A percentile compares a stretch with the other conserved stretches of the same genome.
Conservation (phyloP, 371 early-diverging fungal genomes). For the Batrachochytrium dendrobatidis region DNA sequence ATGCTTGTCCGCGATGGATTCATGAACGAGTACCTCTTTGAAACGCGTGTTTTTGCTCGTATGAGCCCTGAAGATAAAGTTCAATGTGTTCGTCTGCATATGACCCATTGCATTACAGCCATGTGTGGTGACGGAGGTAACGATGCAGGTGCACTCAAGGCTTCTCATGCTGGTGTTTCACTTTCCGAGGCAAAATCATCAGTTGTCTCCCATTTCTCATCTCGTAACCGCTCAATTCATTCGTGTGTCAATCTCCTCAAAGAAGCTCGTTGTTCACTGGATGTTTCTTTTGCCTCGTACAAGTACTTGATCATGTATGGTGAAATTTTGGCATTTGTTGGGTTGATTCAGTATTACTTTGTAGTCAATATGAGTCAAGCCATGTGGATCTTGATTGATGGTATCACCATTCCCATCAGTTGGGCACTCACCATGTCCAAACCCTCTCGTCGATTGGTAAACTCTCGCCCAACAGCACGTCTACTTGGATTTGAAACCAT, state of each 20-base stretch:
- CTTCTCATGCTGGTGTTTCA: conserved; percentile 85
- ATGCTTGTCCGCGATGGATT: conserved; percentile 15
- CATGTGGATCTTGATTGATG: conserved; percentile 71
- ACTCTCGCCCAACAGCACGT: conserved; percentile 62
- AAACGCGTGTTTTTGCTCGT: conserved; percentile 34
- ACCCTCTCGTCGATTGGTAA: conserved; percentile 48
- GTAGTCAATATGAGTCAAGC: conserved; percentile 54
- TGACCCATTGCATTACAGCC: conserved; percentile 64
- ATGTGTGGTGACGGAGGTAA: conserved; percentile 97
- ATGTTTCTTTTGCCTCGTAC: conserved; percentile 66
- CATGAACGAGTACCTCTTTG: conserved; percentile 8
- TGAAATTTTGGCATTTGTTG: conserved; percentile 62
- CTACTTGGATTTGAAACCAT: conserved; percentile 59
- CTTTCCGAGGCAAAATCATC: conserved; percentile 76
- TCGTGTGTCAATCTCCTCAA: conserved; percentile 63
- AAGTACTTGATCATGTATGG: conserved; percentile 75
- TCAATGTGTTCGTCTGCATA: conserved; percentile 57
- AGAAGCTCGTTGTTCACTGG: conserved; percentile 70
- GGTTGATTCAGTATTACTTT: conserved; percentile 65
- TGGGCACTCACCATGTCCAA: conserved; percentile 61
- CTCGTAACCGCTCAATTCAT: conserved; percentile 55
- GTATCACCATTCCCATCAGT: conserved; percentile 53
- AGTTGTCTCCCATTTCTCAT: conserved; percentile 78
- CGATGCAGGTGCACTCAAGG: conserved; percentile 88
- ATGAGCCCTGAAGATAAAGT: conserved; percentile 39